These are phyloP conservation scores for Cupressus sempervirens DNA, from an alignment of 75 land plant species.

Conservation along the genomic window DNA sequence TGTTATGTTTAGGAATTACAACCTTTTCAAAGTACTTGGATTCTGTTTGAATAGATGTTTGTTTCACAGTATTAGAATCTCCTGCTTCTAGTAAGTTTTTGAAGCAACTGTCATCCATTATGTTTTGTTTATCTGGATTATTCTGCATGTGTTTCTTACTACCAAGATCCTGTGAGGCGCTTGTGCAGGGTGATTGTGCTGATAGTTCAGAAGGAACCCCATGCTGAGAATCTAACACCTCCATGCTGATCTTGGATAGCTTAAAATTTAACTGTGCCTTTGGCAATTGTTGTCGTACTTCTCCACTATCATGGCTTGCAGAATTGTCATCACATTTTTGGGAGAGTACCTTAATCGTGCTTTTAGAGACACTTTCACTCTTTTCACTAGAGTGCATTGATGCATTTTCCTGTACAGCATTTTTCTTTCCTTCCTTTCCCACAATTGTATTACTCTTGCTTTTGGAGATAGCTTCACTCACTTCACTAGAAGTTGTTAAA, in stretches of 20 bases:
- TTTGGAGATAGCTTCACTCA: background rate
- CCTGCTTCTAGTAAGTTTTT: background rate
- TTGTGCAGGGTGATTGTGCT: background rate
- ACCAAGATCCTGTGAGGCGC: background rate
- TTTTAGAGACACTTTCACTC: background rate
- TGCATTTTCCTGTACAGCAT: background rate
- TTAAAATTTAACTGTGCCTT: conserved; percentile 2
- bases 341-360: background rate
- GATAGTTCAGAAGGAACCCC: background rate
- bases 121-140: background rate
- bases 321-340: background rate
- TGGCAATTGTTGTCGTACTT: background rate
- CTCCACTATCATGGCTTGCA: background rate
- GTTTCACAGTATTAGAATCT: background rate
- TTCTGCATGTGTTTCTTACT: background rate
- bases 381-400: background rate
- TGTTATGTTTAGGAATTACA: background rate
- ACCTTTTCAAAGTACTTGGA: conserved; percentile 5
- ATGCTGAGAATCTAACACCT: background rate
- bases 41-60: background rate
- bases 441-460: background rate
- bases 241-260: background rate
- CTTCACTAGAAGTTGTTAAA: background rate
- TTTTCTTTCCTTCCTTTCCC: background rate
- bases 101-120: background rate